These are phyloP conservation scores for Boletus sp. DNA, from an alignment of 768 basidiomycete species.

Conservation along the genomic window DNA sequence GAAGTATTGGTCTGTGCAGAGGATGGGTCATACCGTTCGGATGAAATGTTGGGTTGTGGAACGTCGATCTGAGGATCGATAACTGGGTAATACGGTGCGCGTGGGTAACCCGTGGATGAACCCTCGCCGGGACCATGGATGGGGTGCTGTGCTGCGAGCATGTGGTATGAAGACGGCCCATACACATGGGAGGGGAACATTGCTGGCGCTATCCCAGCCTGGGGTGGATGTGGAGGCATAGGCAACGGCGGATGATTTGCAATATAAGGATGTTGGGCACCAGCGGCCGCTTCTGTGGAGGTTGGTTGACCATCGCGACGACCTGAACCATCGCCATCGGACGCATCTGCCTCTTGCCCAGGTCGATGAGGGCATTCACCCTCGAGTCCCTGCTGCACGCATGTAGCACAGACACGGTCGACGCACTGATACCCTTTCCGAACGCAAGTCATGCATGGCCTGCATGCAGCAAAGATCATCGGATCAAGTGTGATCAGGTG, in stretches of 20 bases:
- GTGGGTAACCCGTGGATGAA: conserved; percentile 24
- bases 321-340: conserved; percentile 24
- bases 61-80: conserved; percentile 38
- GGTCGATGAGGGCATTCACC: conserved; percentile 45
- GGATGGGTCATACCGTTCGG: conserved; percentile 32
- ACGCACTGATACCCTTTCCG: conserved; percentile 52
- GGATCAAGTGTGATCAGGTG: neutral
- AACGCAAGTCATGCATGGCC: conserved; percentile 49
- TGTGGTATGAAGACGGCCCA: conserved; percentile 28
- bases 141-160: conserved; percentile 22
- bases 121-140: conserved; percentile 22
- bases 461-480: conserved; percentile 20
- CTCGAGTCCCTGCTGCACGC: conserved; percentile 42
- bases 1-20: conserved; percentile 9
- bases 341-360: conserved; percentile 20
- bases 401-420: conserved; percentile 45
- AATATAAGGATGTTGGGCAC: conserved; percentile 14
- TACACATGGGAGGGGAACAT: conserved; percentile 29
- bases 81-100: conserved; percentile 36
- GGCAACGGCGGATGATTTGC: conserved; percentile 8
- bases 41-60: conserved; percentile 32
- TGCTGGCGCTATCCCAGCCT: conserved; percentile 10
- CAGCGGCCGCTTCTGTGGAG: neutral
- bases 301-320: conserved; percentile 1
- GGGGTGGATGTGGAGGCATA: conserved; percentile 17